Evolutionary conservation across 768 basidiomycete genomes (phyloP).

Genomic region (Suillus americanus): DNA sequence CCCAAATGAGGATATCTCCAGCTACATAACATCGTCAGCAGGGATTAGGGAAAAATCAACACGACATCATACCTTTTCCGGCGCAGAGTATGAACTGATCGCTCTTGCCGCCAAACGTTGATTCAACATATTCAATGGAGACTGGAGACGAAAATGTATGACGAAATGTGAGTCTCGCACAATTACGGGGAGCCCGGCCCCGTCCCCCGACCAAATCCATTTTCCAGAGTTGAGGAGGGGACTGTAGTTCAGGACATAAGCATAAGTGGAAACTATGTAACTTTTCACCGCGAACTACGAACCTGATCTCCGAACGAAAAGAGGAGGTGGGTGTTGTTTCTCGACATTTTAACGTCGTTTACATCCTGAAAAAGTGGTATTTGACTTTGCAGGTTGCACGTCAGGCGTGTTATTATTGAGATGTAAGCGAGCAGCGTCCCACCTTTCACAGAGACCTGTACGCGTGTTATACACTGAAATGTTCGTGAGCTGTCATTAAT

Average conservation of each 20-base stretch:
- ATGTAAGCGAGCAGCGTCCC: slow-evolving; percentile 10
- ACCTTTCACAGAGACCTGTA: slow-evolving; percentile 46
- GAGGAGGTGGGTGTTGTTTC: slow-evolving; percentile 42
- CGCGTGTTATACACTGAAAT: slow-evolving; percentile 48
- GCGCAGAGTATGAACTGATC: slow-evolving; percentile 79
- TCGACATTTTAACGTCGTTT: slow-evolving; percentile 48
- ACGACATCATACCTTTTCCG: slow-evolving; percentile 55
- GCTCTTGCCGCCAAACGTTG: slow-evolving; percentile 79
- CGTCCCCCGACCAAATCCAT: slow-evolving; percentile 60
- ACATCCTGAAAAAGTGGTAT: slow-evolving; percentile 55
- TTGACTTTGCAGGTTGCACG: slow-evolving; percentile 37
- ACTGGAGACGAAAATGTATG: slow-evolving; percentile 75
- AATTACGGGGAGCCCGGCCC: slow-evolving; percentile 33
- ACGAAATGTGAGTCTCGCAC: slow-evolving; percentile 39
- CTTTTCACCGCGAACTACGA: not conserved
- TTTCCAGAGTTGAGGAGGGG: slow-evolving; percentile 77
- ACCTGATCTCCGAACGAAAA: slow-evolving; percentile 27
- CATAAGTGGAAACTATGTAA: not conserved
- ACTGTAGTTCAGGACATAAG: slow-evolving; percentile 34
- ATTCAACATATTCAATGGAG: slow-evolving; percentile 75
- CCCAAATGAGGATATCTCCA: slow-evolving; percentile 86
- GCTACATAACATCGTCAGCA: slow-evolving; percentile 37
- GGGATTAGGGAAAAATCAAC: not conserved
- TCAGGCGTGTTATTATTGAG: not conserved
- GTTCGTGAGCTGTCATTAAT: not conserved